These are phyloP conservation scores for Saccharomyces hybrid DNA, from an alignment of 1,139 yeast species.

Conservation along the genomic window DNA sequence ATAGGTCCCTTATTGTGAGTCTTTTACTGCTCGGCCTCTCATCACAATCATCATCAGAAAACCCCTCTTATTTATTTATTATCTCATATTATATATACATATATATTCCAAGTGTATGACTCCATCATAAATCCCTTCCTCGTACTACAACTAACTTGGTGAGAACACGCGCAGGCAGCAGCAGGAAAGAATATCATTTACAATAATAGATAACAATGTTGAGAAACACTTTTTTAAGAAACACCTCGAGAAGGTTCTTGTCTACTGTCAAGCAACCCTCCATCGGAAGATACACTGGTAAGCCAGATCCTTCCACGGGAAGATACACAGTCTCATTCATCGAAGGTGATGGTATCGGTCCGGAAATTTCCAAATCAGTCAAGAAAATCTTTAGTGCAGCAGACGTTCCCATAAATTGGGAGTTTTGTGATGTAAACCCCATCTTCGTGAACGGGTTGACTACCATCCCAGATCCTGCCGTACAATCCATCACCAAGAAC, in stretches of 20 bases:
- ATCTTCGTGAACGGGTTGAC: constrained; percentile 87
- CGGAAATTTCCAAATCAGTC: constrained; percentile 89
- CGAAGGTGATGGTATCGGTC: constrained; percentile 98
- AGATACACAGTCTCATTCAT: constrained; percentile 90
- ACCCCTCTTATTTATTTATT: constrained; percentile 7
- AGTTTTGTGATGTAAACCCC: constrained; percentile 93
- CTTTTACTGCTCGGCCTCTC: neutral
- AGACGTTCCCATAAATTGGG: constrained; percentile 93
- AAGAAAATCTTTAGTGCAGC: constrained; percentile 90
- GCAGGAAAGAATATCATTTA: neutral
- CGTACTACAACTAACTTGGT: neutral
- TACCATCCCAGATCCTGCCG: constrained; percentile 87
- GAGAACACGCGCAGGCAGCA: neutral
- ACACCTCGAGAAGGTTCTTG: constrained; percentile 2
- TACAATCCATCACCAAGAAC: constrained; percentile 86
- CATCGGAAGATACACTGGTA: constrained; percentile 28
- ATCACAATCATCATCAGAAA: constrained; percentile 8
- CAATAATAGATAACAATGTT: neutral
- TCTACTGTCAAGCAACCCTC: constrained; percentile 8
- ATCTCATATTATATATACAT: neutral
- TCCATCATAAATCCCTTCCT: neutral
- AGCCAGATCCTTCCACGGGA: constrained; percentile 42
- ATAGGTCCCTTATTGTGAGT: neutral
- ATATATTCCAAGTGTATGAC: neutral
- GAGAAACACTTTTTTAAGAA: constrained; percentile 2